Percentiles rank a stretch among this genome's conserved stretches.
These are phyloP conservation scores for Clavariopsis aquatica DNA, from an alignment of 495 filamentous ascomycete genomes.

Conservation along the genomic window DNA sequence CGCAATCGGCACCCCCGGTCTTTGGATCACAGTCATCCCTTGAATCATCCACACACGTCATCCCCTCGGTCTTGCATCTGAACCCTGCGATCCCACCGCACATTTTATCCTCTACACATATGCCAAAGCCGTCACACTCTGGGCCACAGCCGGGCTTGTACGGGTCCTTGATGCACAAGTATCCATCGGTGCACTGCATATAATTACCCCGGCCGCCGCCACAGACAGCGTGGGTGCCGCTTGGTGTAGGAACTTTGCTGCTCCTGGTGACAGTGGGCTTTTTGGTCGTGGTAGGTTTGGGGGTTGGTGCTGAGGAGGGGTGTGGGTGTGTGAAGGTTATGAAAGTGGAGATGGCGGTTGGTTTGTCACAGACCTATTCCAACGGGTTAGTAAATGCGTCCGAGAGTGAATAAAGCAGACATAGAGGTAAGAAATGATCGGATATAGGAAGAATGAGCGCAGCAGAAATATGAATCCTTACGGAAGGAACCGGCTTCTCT, in stretches of 20 bases:
- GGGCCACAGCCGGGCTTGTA: constrained; percentile 25
- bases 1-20: constrained; percentile 32
- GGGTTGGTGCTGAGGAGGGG: neutral
- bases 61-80: constrained; percentile 3
- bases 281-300: neutral
- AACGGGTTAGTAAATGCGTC: neutral
- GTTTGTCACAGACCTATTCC: constrained; percentile 5
- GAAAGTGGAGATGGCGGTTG: neutral
- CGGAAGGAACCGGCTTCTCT: constrained; percentile 3
- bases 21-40: constrained; percentile 34
- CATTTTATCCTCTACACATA: constrained; percentile 29
- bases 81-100: constrained; percentile 34
- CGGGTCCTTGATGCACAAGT: constrained; percentile 30
- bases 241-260: constrained; percentile 13
- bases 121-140: constrained; percentile 27
- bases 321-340: constrained; percentile 1
- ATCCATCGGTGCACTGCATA: constrained; percentile 6
- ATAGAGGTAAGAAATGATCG: neutral
- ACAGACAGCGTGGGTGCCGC: constrained; percentile 16
- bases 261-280: constrained; percentile 4
- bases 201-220: constrained; percentile 28
- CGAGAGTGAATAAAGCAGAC: neutral
- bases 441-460: neutral
- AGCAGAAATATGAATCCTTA: no score
- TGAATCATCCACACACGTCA: constrained; percentile 34